A percentile compares a stretch with the other conserved stretches of the same genome.
phyloP scores from a whole-genome alignment of 768 basidiomycete species.

The Lactarius trivialis region DNA sequence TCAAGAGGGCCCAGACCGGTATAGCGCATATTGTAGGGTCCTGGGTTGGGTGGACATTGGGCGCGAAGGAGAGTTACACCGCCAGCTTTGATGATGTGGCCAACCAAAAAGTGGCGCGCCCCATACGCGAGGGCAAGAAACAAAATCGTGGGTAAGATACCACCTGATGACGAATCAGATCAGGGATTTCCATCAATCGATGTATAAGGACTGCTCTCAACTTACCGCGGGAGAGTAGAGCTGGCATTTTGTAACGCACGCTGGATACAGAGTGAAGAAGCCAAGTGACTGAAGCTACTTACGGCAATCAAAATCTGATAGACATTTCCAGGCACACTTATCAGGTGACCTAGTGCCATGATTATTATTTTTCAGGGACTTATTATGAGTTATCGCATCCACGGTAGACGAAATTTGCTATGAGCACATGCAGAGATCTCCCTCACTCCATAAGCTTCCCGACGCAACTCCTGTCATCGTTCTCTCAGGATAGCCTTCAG shows the following conservation, averaged over 20 bases:
- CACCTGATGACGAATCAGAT: not conserved
- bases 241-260: constrained; percentile 4
- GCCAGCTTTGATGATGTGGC: constrained; percentile 18
- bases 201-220: not conserved
- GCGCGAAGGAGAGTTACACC: not conserved
- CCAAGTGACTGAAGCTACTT: too few relatives aligned
- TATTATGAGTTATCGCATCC: not conserved
- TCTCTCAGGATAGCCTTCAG: constrained; percentile 36
- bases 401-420: too few relatives aligned
- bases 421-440: not conserved
- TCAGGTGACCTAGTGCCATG: too few relatives aligned
- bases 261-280: not conserved
- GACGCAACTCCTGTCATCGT: constrained; percentile 20
- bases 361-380: not conserved
- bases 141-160: constrained; percentile 11
- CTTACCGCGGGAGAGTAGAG: constrained; percentile 2
- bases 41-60: constrained; percentile 18
- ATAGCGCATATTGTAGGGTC: constrained; percentile 16
- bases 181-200: not conserved
- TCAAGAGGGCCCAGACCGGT: constrained; percentile 10
- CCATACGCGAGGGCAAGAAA: constrained; percentile 10
- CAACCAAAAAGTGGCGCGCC: constrained; percentile 11
- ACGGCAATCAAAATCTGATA: too few relatives aligned
- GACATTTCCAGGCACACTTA: too few relatives aligned
- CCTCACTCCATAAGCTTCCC: not conserved